Evolutionary conservation across 768 basidiomycete genomes (phyloP).

Genomic region (Auricularia sp.): DNA sequence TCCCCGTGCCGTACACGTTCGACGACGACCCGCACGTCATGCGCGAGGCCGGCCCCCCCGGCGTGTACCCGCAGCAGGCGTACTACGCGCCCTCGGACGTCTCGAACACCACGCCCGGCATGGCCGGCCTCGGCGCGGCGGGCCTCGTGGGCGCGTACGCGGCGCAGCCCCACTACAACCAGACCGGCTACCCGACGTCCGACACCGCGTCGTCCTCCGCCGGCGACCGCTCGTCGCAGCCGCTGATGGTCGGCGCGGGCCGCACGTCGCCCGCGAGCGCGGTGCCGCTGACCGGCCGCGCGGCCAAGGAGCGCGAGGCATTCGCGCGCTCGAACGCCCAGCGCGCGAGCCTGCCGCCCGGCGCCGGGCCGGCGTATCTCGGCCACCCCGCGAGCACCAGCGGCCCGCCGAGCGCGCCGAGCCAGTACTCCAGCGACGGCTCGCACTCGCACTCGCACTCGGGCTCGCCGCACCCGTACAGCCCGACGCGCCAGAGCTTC

Average conservation of each 20-base stretch:
- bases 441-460: not conserved
- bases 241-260: not conserved
- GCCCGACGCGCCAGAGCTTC: not conserved
- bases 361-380: not conserved
- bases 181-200: not conserved
- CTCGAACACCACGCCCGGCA: conserved; percentile 3
- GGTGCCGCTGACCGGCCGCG: not conserved
- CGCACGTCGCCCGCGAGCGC: not conserved
- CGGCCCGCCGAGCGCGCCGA: not conserved
- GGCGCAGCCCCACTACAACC: not conserved
- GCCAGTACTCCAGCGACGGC: not conserved
- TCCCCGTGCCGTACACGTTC: not conserved
- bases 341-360: not conserved
- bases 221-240: not conserved
- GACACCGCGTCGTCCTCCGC: not conserved
- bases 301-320: conserved; percentile 1
- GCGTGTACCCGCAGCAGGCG: not conserved
- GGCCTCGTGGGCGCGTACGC: conserved; percentile 2
- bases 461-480: not conserved
- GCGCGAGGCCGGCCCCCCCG: not conserved
- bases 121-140: conserved; percentile 5
- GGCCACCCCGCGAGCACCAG: not conserved
- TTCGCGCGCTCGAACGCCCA: not conserved
- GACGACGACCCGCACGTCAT: not conserved
- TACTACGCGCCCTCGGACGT: not conserved